Percentiles rank a stretch among this genome's conserved stretches.
phyloP scores from a whole-genome alignment of 192 early-diverging fungal genomes.

The Diversispora eburnea region DNA sequence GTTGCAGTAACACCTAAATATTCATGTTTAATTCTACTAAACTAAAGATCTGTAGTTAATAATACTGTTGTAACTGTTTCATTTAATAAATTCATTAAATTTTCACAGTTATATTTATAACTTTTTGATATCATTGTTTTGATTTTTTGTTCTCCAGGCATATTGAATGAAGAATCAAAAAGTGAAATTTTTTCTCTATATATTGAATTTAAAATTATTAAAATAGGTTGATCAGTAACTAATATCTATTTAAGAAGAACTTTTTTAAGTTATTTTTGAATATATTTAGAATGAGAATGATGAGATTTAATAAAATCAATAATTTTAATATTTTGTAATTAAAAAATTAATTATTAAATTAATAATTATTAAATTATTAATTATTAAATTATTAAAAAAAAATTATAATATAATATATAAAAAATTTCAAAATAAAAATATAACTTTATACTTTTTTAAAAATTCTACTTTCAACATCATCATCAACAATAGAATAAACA shows the following conservation, averaged over 20 bases:
- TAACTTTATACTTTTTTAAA: too few species aligned
- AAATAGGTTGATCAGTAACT: not conserved
- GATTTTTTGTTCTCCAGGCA: conserved; percentile 8
- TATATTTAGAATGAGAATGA: not conserved
- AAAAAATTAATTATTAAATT: conserved; percentile 2
- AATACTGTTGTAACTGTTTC: not conserved
- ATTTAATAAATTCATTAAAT: not conserved
- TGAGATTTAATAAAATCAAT: not conserved
- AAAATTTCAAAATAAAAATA: too few species aligned
- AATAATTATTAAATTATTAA: not conserved
- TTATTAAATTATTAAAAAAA: not conserved
- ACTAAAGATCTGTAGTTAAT: not conserved
- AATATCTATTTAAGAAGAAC: not conserved
- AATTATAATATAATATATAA: too few species aligned
- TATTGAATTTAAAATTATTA: not conserved
- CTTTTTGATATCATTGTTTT: conserved; percentile 2
- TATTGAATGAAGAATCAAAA: not conserved
- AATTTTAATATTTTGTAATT: not conserved
- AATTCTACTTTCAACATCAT: not conserved
- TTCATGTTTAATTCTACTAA: not conserved
- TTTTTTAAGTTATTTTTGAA: conserved; percentile 2
- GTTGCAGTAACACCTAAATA: not conserved
- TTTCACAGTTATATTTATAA: not conserved
- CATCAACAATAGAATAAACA: not conserved
- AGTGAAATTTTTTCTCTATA: conserved; percentile 6